Conservation (phyloP, 2,329 filamentous ascomycete species). For the Penicillium frequentans region DNA sequence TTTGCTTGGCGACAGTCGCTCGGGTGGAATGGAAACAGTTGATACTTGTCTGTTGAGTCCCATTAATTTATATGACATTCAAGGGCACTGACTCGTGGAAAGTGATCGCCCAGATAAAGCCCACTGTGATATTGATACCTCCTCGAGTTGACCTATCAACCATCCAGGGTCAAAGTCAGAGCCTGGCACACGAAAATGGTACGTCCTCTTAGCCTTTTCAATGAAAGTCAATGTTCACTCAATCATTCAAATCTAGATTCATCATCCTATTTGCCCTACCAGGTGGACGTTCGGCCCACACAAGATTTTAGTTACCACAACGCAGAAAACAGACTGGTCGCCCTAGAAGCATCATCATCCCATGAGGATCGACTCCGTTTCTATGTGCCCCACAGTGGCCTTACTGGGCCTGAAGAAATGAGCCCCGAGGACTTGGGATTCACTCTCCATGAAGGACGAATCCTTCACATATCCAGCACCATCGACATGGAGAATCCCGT, state of each 20-base stretch:
- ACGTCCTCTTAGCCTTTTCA: conserved; percentile 12
- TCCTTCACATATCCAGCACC: conserved; percentile 67
- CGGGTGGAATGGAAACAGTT: conserved; percentile 68
- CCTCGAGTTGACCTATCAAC: conserved; percentile 53
- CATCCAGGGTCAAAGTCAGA: conserved; percentile 37
- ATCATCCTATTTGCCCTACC: conserved; percentile 57
- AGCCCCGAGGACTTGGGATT: conserved; percentile 44
- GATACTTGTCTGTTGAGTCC: conserved; percentile 50
- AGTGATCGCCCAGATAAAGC: conserved; percentile 64
- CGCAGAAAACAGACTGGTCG: conserved; percentile 66
- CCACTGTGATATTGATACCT: conserved; percentile 60
- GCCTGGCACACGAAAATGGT: conserved; percentile 41
- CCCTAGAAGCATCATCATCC: conserved; percentile 54
- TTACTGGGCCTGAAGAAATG: conserved; percentile 43
- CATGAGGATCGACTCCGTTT: conserved; percentile 54
- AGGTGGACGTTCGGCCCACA: conserved; percentile 67
- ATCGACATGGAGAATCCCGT: conserved; percentile 73
- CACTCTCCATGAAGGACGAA: conserved; percentile 60
- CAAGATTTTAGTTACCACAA: conserved; percentile 70
- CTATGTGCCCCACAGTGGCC: conserved; percentile 60
- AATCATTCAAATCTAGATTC: conserved; percentile 35
- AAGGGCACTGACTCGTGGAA: neutral
- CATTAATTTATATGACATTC: neutral
- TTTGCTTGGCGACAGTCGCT: conserved; percentile 73
- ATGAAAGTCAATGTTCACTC: neutral